Evolutionary conservation across 768 basidiomycete species (phyloP).

Genomic region (Dictyophora rubrovolvata): DNA sequence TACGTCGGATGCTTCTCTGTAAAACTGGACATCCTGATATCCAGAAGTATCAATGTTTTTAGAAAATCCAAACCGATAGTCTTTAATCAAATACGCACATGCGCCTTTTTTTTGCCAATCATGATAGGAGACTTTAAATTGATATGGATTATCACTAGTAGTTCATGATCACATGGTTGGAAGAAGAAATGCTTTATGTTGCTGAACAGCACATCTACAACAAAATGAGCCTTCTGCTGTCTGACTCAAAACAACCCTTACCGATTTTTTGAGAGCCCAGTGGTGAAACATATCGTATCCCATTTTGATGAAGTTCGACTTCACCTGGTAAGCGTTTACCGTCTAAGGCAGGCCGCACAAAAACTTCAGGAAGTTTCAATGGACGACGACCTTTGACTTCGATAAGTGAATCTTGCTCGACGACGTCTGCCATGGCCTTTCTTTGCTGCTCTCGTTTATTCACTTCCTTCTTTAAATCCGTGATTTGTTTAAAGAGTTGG

Average conservation of each 20-base stretch:
- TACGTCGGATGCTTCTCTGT: slow-evolving; percentile 93
- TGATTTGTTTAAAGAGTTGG: slow-evolving; percentile 82
- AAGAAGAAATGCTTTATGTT: slow-evolving; percentile 99
- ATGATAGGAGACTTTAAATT: slow-evolving; percentile 94
- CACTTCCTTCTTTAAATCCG: slow-evolving; percentile 90
- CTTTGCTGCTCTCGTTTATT: slow-evolving; percentile 96
- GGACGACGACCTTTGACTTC: slow-evolving; percentile 83
- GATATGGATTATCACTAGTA: slow-evolving; percentile 88
- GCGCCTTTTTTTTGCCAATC: slow-evolving; percentile 97
- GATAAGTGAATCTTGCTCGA: slow-evolving; percentile 84
- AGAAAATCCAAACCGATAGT: slow-evolving; percentile 5
- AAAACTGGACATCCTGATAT: slow-evolving; percentile 88
- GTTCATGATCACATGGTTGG: slow-evolving; percentile 95
- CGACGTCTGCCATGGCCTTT: slow-evolving; percentile 96
- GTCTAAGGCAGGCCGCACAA: slow-evolving; percentile 87
- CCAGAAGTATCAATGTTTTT: not conserved
- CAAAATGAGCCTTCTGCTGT: slow-evolving; percentile 3
- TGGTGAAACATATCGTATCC: slow-evolving; percentile 83
- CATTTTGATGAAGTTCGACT: slow-evolving; percentile 96
- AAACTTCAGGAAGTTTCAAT: slow-evolving; percentile 80
- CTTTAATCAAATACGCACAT: slow-evolving; percentile 38
- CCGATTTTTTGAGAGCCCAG: slow-evolving; percentile 87
- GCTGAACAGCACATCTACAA: slow-evolving; percentile 80
- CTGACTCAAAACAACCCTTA: slow-evolving; percentile 26
- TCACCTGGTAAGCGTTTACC: slow-evolving; percentile 95